Base-by-base conservation (phyloP, 441 rosid genomes). In the Pelargonium myrrhifolium region DNA sequence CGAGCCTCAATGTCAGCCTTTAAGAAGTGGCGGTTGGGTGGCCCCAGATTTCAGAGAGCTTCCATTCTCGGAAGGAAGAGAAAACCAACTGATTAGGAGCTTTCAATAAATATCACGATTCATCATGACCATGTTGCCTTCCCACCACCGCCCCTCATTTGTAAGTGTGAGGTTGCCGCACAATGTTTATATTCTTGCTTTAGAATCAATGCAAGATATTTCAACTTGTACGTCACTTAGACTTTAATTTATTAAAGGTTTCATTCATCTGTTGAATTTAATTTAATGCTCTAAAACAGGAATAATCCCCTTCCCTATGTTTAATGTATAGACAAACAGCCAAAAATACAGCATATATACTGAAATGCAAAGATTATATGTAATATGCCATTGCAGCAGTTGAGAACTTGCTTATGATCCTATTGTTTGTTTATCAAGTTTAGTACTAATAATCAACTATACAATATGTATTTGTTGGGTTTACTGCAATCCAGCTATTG, bases 41-140 rank as follows among this genome's bases (percentile, higher is more conserved):
- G 95, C 37, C 85, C 89, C 55, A 85, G 92, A 75, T 78, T 86
- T 68, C 86, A 81, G 67, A 81, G 80, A 77, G 86, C 92, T 65
- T 81, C 94, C n/a, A 71, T 85, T 73, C 92, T 85, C 3, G 84
- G 92, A 31, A 85, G 87, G 78, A 89, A 89, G 78, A 84, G 88
- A 81, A 86, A 82, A 77, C 74, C 86, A 47, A 59, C 64, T 5
- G 80, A 86, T 1, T 80, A 75, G 75, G 56, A 20, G 21, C 43
- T 66, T 65, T 14, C 55, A 21, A 15, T 20, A 72, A 43, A 65
- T 58, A 6, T 20, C 60, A 35, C 39, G 39, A 35, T 35, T 35
- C 39, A 1, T 35, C 39, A 6, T 5, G 8, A 35, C 63, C 51
- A 4, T 51, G 20, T 51, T 22, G 9, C 39, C 28, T 5, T 53